Conservation (phyloP, 2,329 filamentous ascomycete genomes). For the Gliomastix tumulicola region DNA sequence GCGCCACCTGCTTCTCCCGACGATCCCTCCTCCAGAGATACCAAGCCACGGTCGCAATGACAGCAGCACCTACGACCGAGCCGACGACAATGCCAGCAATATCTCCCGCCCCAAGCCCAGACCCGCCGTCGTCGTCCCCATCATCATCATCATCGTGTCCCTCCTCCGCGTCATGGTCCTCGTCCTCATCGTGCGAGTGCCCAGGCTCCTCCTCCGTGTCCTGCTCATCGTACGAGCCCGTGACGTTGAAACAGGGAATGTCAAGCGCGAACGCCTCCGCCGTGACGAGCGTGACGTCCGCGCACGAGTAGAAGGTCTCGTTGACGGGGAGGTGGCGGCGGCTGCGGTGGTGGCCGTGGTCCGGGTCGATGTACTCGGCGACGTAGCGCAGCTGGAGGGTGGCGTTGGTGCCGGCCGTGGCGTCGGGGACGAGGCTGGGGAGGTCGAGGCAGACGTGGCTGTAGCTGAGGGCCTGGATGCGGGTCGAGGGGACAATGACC, state of each 20-base stretch:
- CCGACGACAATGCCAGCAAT: neutral
- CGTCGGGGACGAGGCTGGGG: neutral
- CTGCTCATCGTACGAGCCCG: neutral
- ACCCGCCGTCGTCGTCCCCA: neutral
- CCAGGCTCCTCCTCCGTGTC: neutral
- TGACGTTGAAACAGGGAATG: neutral
- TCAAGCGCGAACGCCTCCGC: neutral
- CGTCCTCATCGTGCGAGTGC: neutral
- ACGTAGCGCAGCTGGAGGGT: neutral
- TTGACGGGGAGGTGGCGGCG: neutral
- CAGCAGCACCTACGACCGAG: neutral
- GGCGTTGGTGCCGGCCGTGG: neutral
- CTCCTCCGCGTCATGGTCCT: neutral
- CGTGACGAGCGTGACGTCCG: neutral
- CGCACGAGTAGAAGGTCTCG: neutral
- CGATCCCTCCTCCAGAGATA: too few relatives aligned
- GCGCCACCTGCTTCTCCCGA: too few relatives aligned
- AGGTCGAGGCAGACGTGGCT: neutral
- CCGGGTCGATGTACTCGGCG: neutral
- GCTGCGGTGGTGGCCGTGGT: neutral
- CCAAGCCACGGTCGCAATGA: neutral
- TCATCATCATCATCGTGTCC: neutral
- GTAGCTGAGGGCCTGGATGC: neutral
- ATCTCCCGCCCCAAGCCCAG: neutral
- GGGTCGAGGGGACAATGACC: neutral